Evolutionary conservation across 2,329 filamentous ascomycete genomes (phyloP), one percentile per base, ranked within the genome.

Genomic region (Mycosphaerella sp.): DNA sequence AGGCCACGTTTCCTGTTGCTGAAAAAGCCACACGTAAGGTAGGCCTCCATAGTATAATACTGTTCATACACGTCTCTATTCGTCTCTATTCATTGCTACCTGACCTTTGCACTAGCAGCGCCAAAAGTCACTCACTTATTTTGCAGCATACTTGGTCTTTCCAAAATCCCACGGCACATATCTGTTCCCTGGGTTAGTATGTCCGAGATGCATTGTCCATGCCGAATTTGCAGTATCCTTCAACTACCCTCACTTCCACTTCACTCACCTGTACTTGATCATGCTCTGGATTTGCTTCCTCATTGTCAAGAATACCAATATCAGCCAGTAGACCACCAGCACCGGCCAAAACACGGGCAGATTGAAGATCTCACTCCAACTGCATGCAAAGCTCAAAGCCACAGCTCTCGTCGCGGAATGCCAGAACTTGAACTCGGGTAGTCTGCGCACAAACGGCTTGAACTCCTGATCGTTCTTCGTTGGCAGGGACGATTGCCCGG

Each of bases 351-450:
- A 98, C 53, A 98, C 93, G 1, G 93, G 93, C 60, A 98, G 82
- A 73, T 98, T 89, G 74, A 97, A 98, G 68, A 96, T 77, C 66
- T 86, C 79, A 70, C 94, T 95, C 87, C 89, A 97, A 63, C 84
- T 89, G 81, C 90, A 96, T 57, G 84, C 60, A 70, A 97, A 95
- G 34, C 80, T 83, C 65, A 97, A 87, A 59, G 77, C 68, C 63
- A 97, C 80, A 49, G 91, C 91, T 66, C 89, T 82, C 50, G 91
- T 97, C 48, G 91, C 89, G 65, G 87, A 86, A 75, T 96, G 89
- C 93, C 93, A 98, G 78, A 98, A 98, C 80, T 98, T 98, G 81
- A 98, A 98, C 74, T 98, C 93, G 50, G 93, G 93, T 18, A 98
- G 82, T 54, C 93, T 82, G 66, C 93, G 83, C 69, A 98, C 96